These are phyloP conservation scores for Lotmaria passim DNA, from an alignment of 208 protist genomes.

Conservation along the genomic window DNA sequence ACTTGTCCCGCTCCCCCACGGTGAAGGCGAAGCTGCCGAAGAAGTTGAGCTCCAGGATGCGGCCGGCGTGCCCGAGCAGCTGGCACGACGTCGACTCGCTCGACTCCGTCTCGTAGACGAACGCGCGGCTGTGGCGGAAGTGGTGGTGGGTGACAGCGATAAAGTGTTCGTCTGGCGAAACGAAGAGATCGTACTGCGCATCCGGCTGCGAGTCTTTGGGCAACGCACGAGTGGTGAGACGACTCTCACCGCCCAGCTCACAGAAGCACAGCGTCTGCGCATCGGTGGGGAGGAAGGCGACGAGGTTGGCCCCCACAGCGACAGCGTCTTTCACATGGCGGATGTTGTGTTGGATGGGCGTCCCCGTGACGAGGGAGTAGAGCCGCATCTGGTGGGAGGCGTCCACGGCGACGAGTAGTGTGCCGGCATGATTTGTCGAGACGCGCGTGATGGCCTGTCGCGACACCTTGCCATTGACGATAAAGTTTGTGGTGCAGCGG, in stretches of 20 bases:
- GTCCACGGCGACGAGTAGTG: conserved; percentile 38
- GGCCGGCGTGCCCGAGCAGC: conserved; percentile 55
- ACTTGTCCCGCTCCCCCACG: conserved; percentile 44
- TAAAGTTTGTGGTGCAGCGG: conserved; percentile 56
- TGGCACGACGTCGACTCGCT: conserved; percentile 41
- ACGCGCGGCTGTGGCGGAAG: conserved; percentile 32
- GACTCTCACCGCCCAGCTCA: conserved; percentile 13
- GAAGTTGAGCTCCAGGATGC: conserved; percentile 48
- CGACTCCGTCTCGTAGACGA: conserved; percentile 43
- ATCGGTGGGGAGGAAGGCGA: conserved; percentile 39
- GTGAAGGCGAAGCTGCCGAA: conserved; percentile 71
- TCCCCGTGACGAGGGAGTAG: conserved; percentile 48
- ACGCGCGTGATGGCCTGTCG: conserved; percentile 40
- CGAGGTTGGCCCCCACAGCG: conserved; percentile 38
- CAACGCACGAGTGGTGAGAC: conserved; percentile 26
- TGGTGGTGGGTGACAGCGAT: conserved; percentile 34
- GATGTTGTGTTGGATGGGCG: conserved; percentile 31
- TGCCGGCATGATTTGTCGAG: conserved; percentile 39
- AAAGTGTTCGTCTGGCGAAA: conserved; percentile 33
- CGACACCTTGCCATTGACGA: conserved; percentile 69
- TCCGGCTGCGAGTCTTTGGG: conserved; percentile 38
- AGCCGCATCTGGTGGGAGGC: conserved; percentile 31
- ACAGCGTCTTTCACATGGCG: conserved; percentile 34
- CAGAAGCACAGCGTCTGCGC: conserved; percentile 26
- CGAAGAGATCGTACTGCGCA: conserved; percentile 28